Evolutionary conservation across 345 rosid species (phyloP).

Genomic region (Balakata baccata): DNA sequence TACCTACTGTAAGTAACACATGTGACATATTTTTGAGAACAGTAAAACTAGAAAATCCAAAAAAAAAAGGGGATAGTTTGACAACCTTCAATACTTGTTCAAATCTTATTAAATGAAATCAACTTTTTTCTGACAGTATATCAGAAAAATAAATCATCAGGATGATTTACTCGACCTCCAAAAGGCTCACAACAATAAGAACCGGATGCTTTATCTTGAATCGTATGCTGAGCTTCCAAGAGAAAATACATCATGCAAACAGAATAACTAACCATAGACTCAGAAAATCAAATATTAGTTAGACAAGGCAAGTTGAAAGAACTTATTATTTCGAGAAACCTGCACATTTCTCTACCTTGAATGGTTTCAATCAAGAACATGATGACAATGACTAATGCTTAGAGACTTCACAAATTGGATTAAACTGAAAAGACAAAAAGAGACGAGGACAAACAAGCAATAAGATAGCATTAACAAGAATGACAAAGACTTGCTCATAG

Average conservation of each 20-base stretch:
- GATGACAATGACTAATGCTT: slow-evolving; percentile 8
- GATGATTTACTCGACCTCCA: background rate
- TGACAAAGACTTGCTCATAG: slow-evolving; percentile 17
- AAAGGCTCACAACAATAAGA: background rate
- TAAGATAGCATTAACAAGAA: slow-evolving; percentile 18
- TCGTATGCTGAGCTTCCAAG: slow-evolving; percentile 3
- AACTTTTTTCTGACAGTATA: background rate
- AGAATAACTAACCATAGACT: slow-evolving; percentile 1
- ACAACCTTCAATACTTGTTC: background rate
- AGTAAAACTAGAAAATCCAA: background rate
- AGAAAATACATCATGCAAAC: background rate
- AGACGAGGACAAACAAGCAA: slow-evolving; percentile 13
- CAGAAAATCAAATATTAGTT: background rate
- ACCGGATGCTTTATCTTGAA: background rate
- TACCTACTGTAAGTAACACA: background rate
- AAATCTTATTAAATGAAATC: background rate
- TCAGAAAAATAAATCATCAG: background rate
- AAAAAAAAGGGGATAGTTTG: background rate
- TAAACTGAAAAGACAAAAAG: slow-evolving; percentile 4
- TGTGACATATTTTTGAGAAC: background rate
- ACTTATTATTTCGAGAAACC: background rate
- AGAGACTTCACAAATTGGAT: slow-evolving; percentile 12
- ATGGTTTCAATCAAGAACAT: background rate
- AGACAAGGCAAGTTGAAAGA: background rate
- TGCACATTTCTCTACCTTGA: slow-evolving; percentile 4